phyloP scores from a whole-genome alignment of 192 early-diverging fungal species.

The Backusella liffmaniae region DNA sequence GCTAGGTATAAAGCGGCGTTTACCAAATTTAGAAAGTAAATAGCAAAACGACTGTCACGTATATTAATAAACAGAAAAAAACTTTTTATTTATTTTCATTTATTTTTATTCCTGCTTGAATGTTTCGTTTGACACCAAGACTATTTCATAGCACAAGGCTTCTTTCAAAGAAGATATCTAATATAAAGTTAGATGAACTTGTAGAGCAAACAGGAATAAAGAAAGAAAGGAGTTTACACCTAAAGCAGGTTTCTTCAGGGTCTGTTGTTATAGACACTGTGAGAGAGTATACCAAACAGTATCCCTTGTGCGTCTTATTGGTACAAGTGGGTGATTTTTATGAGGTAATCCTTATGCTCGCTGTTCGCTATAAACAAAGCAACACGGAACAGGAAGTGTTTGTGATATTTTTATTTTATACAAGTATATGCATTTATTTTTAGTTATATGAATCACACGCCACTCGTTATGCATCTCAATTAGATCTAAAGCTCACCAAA shows the following conservation, averaged over 20 bases:
- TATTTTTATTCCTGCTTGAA: not conserved
- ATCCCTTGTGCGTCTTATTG: constrained; percentile 69
- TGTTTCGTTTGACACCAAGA: not conserved
- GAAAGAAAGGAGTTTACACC: not conserved
- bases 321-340: constrained; percentile 81
- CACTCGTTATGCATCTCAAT: constrained; percentile 56
- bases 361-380: not conserved
- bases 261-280: constrained; percentile 45
- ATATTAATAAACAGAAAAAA: not conserved
- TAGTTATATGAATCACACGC: constrained; percentile 76
- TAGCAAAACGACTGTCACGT: not conserved
- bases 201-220: not conserved
- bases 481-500: constrained; percentile 69
- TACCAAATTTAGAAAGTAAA: not conserved
- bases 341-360: constrained; percentile 46
- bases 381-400: not conserved
- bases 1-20: not conserved
- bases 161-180: constrained; percentile 9
- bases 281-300: constrained; percentile 51
- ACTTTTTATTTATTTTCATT: not conserved
- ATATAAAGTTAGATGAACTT: constrained; percentile 8
- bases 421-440: not conserved
- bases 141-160: not conserved
- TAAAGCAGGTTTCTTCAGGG: constrained; percentile 16
- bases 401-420: not conserved